A percentile compares a stretch with the other conserved stretches of the same genome.
phyloP scores from a whole-genome alignment of 31 red algal species.

The Bonnemaisonia californica region DNA sequence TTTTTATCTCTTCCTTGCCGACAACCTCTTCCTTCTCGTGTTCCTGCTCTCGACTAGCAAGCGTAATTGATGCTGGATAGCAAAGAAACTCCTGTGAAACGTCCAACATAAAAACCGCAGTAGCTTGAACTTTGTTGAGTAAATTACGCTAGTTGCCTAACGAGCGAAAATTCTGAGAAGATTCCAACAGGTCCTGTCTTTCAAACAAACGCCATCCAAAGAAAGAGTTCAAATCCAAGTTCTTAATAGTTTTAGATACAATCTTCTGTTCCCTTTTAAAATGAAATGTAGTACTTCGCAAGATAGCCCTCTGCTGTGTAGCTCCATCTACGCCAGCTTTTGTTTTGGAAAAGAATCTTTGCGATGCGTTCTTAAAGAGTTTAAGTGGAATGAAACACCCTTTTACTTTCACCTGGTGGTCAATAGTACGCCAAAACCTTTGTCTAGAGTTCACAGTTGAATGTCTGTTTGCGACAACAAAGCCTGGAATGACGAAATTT shows the following conservation, averaged over 20 bases:
- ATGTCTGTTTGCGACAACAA: neutral
- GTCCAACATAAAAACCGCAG: too few relatives aligned
- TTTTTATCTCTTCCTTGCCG: too few relatives aligned
- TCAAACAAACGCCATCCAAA: neutral
- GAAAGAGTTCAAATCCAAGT: neutral
- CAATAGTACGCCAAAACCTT: too few relatives aligned
- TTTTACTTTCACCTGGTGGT: constrained; percentile 2
- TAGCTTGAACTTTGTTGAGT: neutral
- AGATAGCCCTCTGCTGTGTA: neutral
- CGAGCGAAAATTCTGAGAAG: neutral
- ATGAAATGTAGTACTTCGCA: neutral
- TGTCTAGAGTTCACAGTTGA: neutral
- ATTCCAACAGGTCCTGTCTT: neutral
- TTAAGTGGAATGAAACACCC: neutral
- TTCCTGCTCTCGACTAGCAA: too few relatives aligned
- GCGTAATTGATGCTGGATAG: neutral
- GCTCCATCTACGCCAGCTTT: neutral
- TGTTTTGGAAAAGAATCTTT: constrained; percentile 1
- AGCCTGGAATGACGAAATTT: neutral
- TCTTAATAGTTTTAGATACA: neutral
- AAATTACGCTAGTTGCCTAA: neutral
- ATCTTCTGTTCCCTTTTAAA: neutral
- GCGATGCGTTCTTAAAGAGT: neutral
- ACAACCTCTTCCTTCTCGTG: too few relatives aligned
- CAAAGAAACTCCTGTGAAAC: neutral